Conservation (phyloP, 2,329 filamentous ascomycete species). For the Fusarium bulbicola region DNA sequence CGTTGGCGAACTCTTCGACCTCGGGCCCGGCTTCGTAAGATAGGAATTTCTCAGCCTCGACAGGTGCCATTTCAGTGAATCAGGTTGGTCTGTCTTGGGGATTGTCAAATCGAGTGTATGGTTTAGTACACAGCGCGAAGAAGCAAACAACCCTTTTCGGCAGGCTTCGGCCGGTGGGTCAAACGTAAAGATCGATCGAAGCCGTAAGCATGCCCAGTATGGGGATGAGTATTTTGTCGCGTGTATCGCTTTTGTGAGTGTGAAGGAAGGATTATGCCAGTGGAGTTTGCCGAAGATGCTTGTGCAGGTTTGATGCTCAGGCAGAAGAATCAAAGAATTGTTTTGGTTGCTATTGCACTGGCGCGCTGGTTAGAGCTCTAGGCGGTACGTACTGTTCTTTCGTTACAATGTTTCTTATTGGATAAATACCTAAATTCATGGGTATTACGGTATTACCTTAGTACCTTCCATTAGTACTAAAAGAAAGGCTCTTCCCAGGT, state of each 20-base stretch:
- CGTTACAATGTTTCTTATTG: background rate
- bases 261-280: slow-evolving; percentile 4
- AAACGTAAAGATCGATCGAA: slow-evolving; percentile 31
- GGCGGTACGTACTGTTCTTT: slow-evolving; percentile 27
- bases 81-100: background rate
- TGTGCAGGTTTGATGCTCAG: slow-evolving; percentile 26
- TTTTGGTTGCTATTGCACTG: slow-evolving; percentile 39
- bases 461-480: no score
- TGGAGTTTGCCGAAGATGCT: slow-evolving; percentile 18
- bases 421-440: background rate
- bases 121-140: background rate
- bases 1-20: slow-evolving; percentile 86
- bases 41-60: slow-evolving; percentile 9
- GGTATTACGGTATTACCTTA: background rate
- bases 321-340: slow-evolving; percentile 38
- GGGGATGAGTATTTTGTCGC: slow-evolving; percentile 8
- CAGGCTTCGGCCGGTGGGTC: slow-evolving; percentile 39
- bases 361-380: slow-evolving; percentile 31
- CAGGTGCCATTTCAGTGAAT: slow-evolving; percentile 27
- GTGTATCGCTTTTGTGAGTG: slow-evolving; percentile 4
- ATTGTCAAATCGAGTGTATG: background rate
- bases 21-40: slow-evolving; percentile 69
- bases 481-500: no score
- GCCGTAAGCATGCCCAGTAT: slow-evolving; percentile 36
- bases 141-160: slow-evolving; percentile 40